Evolutionary conservation across 1,284 basidiomycete species (phyloP).

Genomic region (Ganoderma lingzhi): DNA sequence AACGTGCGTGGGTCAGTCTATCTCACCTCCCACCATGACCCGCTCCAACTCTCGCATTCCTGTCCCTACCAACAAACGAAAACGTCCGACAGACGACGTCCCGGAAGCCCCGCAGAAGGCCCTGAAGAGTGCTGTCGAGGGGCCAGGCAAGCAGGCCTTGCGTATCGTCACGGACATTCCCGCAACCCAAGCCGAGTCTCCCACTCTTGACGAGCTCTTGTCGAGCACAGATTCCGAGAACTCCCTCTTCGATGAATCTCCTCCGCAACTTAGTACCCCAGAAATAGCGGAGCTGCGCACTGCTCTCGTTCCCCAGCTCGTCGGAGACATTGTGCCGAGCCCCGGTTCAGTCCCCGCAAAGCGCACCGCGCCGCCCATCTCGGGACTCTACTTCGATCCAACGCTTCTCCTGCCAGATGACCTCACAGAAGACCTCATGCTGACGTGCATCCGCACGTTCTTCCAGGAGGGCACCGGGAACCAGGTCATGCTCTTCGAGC

Average conservation of each 20-base stretch:
- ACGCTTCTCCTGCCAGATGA: constrained; percentile 24
- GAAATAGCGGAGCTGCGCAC: constrained; percentile 14
- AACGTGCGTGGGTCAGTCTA: constrained; percentile 7
- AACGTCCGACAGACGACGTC: constrained; percentile 14
- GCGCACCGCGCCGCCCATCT: constrained; percentile 56
- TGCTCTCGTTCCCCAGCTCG: neutral
- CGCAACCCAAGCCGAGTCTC: constrained; percentile 14
- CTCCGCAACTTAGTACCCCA: constrained; percentile 16
- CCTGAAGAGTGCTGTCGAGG: neutral
- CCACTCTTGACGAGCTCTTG: constrained; percentile 25
- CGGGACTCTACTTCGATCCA: constrained; percentile 22
- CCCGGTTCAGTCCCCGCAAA: too few relatives aligned
- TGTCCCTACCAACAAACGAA: constrained; percentile 24
- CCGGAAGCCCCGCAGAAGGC: constrained; percentile 1
- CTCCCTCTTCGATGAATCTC: constrained; percentile 51
- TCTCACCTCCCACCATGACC: constrained; percentile 7
- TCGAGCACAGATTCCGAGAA: constrained; percentile 41
- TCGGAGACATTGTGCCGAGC: too few relatives aligned
- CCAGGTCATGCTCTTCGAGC: constrained; percentile 83
- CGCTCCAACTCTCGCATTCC: constrained; percentile 6
- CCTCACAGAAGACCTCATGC: constrained; percentile 55
- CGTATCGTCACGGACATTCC: constrained; percentile 24
- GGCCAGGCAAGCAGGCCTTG: constrained; percentile 15
- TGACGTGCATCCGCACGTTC: constrained; percentile 64
- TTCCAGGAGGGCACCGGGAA: constrained; percentile 61